phyloP scores from a whole-genome alignment of 441 rosid species.

The Erodium texanum region DNA sequence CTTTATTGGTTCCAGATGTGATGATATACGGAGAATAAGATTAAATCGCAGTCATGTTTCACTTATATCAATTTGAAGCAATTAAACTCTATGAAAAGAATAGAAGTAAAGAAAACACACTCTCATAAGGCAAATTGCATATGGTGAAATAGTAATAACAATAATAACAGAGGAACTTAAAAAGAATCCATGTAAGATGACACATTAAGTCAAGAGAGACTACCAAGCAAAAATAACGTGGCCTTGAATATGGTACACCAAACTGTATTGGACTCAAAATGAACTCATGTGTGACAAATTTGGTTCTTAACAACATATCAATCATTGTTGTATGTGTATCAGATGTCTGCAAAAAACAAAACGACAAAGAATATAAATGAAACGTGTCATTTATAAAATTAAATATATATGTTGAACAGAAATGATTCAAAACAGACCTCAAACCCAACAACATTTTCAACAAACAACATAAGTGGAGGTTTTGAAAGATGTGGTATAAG shows the following conservation, averaged over 20 bases:
- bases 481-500: conserved; percentile 48
- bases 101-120: neutral
- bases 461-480: conserved; percentile 67
- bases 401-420: conserved; percentile 6
- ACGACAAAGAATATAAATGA: conserved; percentile 8
- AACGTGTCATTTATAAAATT: conserved; percentile 3
- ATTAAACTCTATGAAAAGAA: neutral
- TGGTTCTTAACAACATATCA: conserved; percentile 43
- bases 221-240: conserved; percentile 93
- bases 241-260: conserved; percentile 92
- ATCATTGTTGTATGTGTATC: conserved; percentile 76
- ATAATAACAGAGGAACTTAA: neutral
- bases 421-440: conserved; percentile 46
- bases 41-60: neutral
- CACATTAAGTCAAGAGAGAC: neutral
- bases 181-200: neutral
- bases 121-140: neutral
- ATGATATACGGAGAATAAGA: neutral
- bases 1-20: neutral
- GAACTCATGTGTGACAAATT: conserved; percentile 61
- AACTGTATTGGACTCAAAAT: conserved; percentile 89
- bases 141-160: neutral
- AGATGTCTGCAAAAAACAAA: conserved; percentile 49
- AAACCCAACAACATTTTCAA: conserved; percentile 93
- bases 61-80: neutral